Evolutionary conservation across 805 yeast genomes (phyloP).

Genomic region (Wickerhamomyces bovis): DNA sequence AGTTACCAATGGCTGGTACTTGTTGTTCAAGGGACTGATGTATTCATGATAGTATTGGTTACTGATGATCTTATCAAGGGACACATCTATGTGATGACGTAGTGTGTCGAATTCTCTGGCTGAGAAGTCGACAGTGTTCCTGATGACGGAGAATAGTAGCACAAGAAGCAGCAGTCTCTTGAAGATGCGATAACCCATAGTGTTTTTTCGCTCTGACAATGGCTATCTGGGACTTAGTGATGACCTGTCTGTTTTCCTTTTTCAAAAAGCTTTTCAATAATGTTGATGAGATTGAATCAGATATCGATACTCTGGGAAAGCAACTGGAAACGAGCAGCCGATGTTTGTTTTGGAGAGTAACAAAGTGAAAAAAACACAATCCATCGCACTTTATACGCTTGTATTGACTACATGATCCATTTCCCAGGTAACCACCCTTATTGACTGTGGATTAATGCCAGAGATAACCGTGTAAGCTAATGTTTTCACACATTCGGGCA

Average conservation of each 20-base stretch:
- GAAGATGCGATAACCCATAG: constrained; percentile 3
- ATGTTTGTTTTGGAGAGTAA: too few species aligned
- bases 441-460: too few species aligned
- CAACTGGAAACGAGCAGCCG: too few species aligned
- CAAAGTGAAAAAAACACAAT: too few species aligned
- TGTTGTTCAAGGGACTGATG: constrained; percentile 13
- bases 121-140: constrained; percentile 17
- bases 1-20: constrained; percentile 7
- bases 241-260: neutral
- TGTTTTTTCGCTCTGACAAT: neutral
- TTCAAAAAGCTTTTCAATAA: too few species aligned
- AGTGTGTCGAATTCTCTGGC: constrained; percentile 20
- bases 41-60: constrained; percentile 16
- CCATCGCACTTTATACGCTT: too few species aligned
- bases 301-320: too few species aligned
- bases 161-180: constrained; percentile 13
- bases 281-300: too few species aligned
- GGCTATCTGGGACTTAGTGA: neutral
- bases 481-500: too few species aligned
- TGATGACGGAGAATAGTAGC: constrained; percentile 9
- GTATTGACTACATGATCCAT: too few species aligned
- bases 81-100: constrained; percentile 10
- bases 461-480: too few species aligned
- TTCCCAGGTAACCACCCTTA: too few species aligned
- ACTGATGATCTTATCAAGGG: constrained; percentile 3